Evolutionary conservation across 2,329 filamentous ascomycete species (phyloP), one percentile per base, ranked within the genome.

Genomic region (Stagonosporopsis chrysanthemi): DNA sequence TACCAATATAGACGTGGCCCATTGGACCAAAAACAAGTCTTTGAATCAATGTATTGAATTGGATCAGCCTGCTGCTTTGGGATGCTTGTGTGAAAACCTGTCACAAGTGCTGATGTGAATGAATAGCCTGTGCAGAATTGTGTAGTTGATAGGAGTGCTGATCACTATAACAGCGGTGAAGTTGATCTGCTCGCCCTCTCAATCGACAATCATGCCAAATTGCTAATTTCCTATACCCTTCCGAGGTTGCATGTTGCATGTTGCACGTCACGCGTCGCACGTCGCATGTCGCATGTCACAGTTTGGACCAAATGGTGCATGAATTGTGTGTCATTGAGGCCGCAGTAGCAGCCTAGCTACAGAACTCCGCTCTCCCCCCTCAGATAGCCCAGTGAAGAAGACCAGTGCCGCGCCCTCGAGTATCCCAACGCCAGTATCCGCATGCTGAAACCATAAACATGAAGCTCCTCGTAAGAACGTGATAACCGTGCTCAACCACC

Each of bases 11-110:
- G 56, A 62, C 69, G 65, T 68, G 63, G 60, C 63, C 61, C 58
- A 65, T 69, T 68, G 69, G 67, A 59, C 61, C 63, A 70, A 72
- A 71, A 73, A 71, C 64, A 72, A 50, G 33, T 60, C 49, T 50
- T 44, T 49, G 48, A 52, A 52, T 49, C 36, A 40, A 26, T 11
- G 4, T 7, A 9, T 15, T 12, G 15, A n/a, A 38, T 36, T 33
- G 2, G 31, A 33, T 33, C 31, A 33, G 7, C 31, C 4, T 6
- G 14, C 14, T 33, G 31, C 15, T 7, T 33, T n/a, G 4, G 4
- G 4, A n/a, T 33, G 31, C 15, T n/a, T 33, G 31, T 31, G 29
- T 33, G 31, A 33, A n/a, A 5, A 2, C 14, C 3, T 33, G 15
- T 33, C 7, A 33, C n/a, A 14, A 33, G n/a, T 5, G 31, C 14